A percentile compares a stretch with the other conserved stretches of the same genome.
phyloP scores from a whole-genome alignment of 176 grass and related monocot genomes.

The Paspalum notatum region DNA sequence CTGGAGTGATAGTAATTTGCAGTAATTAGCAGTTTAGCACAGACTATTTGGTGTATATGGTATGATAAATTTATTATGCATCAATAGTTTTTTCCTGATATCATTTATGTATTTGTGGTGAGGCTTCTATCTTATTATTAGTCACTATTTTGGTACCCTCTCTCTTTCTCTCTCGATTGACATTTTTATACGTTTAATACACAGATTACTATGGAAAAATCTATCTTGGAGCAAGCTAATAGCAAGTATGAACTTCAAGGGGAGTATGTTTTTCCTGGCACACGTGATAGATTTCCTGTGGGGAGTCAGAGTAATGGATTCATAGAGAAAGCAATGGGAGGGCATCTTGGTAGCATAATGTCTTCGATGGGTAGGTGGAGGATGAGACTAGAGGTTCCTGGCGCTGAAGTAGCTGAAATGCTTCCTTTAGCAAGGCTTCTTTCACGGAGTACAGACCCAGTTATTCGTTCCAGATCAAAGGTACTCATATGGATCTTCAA shows the following conservation, averaged over 20 bases:
- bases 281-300: constrained; percentile 78
- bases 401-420: constrained; percentile 98
- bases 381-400: constrained; percentile 93
- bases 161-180: not conserved
- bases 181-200: constrained; percentile 48
- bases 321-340: constrained; percentile 88
- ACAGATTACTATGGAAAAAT: constrained; percentile 97
- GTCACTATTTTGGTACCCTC: constrained; percentile 7
- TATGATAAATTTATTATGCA: not conserved
- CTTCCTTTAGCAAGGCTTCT: constrained; percentile 95
- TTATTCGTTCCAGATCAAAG: constrained; percentile 90
- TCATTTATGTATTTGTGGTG: constrained; percentile 20
- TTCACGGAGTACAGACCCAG: constrained; percentile 98
- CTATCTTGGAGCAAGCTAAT: constrained; percentile 84
- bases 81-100: constrained; percentile 21
- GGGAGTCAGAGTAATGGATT: constrained; percentile 69
- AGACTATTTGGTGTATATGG: not conserved
- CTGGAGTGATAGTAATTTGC: constrained; percentile 7
- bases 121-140: constrained; percentile 29
- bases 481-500: constrained; percentile 44
- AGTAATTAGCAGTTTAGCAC: constrained; percentile 12
- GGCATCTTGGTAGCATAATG: constrained; percentile 91
- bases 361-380: constrained; percentile 98
- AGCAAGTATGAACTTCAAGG: constrained; percentile 98
- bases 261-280: constrained; percentile 95